Evolutionary conservation across 2,329 filamentous ascomycete species (phyloP).

Genomic region (Alternaria arbusti): DNA sequence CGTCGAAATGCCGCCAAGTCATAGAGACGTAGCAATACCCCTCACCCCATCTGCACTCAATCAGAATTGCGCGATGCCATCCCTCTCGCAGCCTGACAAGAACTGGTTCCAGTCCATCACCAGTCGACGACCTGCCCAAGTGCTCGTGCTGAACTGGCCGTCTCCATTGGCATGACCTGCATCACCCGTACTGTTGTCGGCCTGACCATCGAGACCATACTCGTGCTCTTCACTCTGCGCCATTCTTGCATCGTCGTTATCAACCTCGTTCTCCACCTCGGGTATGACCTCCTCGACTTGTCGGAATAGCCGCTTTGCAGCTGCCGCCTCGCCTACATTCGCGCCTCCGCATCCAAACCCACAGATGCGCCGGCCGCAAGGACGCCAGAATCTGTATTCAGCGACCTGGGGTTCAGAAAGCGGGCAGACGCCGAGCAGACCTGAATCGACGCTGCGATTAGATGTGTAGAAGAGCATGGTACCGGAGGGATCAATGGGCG

Average conservation of each 20-base stretch:
- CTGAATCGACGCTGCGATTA: constrained; percentile 33
- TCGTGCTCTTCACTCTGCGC: not conserved
- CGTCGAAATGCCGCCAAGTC: not conserved
- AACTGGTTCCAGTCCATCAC: constrained; percentile 22
- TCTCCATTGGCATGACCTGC: not conserved
- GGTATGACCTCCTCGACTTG: constrained; percentile 23
- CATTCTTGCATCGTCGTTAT: not conserved
- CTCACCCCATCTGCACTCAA: not conserved
- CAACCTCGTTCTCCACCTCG: not conserved
- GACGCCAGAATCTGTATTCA: constrained; percentile 47
- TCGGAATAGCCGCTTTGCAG: constrained; percentile 41
- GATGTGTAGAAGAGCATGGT: constrained; percentile 41
- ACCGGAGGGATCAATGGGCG: constrained; percentile 34
- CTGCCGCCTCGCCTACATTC: constrained; percentile 35
- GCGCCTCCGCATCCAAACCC: constrained; percentile 41
- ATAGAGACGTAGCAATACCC: not conserved
- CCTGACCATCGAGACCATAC: constrained; percentile 5
- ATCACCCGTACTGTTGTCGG: not conserved
- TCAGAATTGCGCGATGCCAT: constrained; percentile 25
- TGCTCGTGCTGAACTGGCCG: constrained; percentile 1
- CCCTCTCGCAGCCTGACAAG: constrained; percentile 24
- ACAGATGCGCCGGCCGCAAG: constrained; percentile 38
- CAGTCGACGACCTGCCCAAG: constrained; percentile 18
- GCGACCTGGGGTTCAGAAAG: constrained; percentile 43
- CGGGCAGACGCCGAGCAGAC: constrained; percentile 38